Conservation (phyloP, 352 stramenopile genomes). For the Pythium monospermum region DNA sequence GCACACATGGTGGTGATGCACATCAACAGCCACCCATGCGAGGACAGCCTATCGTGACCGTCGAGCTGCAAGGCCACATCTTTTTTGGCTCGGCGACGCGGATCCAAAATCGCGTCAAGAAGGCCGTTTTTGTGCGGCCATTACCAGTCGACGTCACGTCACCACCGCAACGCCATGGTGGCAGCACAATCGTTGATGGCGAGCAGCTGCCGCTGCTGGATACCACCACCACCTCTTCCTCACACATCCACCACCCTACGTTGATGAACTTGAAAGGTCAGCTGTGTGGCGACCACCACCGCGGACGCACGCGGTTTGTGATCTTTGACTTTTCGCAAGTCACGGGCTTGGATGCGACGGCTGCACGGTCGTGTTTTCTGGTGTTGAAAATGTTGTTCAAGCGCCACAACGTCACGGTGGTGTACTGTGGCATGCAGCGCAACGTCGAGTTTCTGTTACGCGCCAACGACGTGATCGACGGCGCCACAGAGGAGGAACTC, state of each 20-base stretch:
- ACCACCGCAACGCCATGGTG: no score
- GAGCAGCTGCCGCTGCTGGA: conserved; percentile 29
- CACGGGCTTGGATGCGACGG: conserved; percentile 76
- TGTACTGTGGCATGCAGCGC: conserved; percentile 60
- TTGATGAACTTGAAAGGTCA: conserved; percentile 46
- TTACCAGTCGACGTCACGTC: neutral
- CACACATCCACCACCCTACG: conserved; percentile 2
- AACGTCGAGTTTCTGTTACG: conserved; percentile 52
- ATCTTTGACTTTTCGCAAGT: conserved; percentile 77
- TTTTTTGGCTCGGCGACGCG: conserved; percentile 75
- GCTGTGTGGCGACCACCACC: conserved; percentile 24
- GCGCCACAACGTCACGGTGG: conserved; percentile 37
- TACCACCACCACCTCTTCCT: conserved; percentile 2
- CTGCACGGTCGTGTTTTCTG: conserved; percentile 63
- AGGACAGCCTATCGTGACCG: conserved; percentile 53
- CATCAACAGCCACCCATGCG: conserved; percentile 21
- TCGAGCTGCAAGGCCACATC: conserved; percentile 67
- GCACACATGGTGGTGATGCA: neutral
- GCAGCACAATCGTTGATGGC: conserved; percentile 1
- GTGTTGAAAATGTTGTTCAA: conserved; percentile 58
- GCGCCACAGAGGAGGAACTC: conserved; percentile 3
- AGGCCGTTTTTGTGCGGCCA: conserved; percentile 44
- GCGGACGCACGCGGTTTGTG: conserved; percentile 49
- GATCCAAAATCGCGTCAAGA: conserved; percentile 64
- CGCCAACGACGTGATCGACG: conserved; percentile 48